Evolutionary conservation across 176 grass and related monocot species (phyloP), one percentile per base, ranked within the genome.

Genomic region (Eragrostis curvula): DNA sequence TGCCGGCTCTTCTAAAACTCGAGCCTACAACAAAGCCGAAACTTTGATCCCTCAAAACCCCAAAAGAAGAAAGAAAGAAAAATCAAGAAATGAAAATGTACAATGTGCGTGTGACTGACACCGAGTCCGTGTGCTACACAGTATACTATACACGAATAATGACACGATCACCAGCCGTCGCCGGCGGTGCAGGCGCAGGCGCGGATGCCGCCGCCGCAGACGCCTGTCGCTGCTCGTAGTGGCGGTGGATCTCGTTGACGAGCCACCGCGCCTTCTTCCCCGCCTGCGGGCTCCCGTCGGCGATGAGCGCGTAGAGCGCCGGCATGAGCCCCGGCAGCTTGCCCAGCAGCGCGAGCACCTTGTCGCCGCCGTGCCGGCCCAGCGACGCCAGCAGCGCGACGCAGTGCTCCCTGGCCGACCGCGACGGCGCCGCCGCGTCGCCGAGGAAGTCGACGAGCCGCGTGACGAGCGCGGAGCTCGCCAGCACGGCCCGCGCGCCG

Each of bases 261-360:
- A 98, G 60, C 87, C 67, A 93, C 60, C 84, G 81, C 5, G 96
- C 90, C 46, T 79, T 95, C 85, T 76, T 93, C 5, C 76, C 47
- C 3, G 75, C 92, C 40, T 57, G 52, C 23, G 88, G 45, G 3
- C 75, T 71, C 9, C 96, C 90, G 15, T 93, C 90, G 21, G 68
- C 75, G 61, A 86, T 78, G 30, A 95, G 78, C 60, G 80, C 84
- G 81, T 98, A 98, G 46, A 98, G 76, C 8, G 86, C 80, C 6
- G 84, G 78, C 92, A 93, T 93, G 1, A 98, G 78, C 42, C 15
- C 47, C 2, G 92, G 87, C 75, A 90, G 84, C 83, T 95, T 89
- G 17, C 79, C 88, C 14, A 98, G 81, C 66, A 86, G 61, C 14
- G 82, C 65, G 3, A 91, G 79, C 21, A 90, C 85, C 49, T 7